Percentiles rank a stretch among this genome's conserved stretches.
phyloP scores from a whole-genome alignment of 768 basidiomycete species.

The Rhodotorula babjevae region DNA sequence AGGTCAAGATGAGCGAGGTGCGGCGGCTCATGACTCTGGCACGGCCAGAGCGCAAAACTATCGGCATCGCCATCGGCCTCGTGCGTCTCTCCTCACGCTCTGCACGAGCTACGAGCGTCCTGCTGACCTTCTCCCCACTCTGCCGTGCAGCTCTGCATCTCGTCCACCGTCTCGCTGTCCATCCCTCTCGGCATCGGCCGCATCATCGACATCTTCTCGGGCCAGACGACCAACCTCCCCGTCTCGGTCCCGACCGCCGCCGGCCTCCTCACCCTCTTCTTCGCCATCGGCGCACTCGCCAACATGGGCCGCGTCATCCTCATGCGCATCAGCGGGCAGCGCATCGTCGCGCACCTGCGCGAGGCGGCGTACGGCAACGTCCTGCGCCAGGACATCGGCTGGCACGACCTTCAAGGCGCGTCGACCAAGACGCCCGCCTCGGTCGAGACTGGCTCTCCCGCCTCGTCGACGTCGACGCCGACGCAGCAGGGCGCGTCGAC shows the following conservation, averaged over 20 bases:
- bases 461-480: too few species aligned
- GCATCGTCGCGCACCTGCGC: slow-evolving; percentile 82
- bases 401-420: slow-evolving; percentile 38
- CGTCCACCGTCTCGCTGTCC: slow-evolving; percentile 83
- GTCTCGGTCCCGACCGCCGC: slow-evolving; percentile 77
- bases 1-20: slow-evolving; percentile 34
- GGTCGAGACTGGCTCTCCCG: neutral
- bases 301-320: slow-evolving; percentile 77
- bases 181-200: slow-evolving; percentile 89
- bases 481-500: too few species aligned
- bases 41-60: slow-evolving; percentile 71
- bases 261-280: slow-evolving; percentile 63
- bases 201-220: slow-evolving; percentile 80
- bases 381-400: slow-evolving; percentile 34
- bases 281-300: slow-evolving; percentile 79
- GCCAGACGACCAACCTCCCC: slow-evolving; percentile 57
- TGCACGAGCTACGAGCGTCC: too few species aligned
- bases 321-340: slow-evolving; percentile 83
- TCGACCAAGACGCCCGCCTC: slow-evolving; percentile 10
- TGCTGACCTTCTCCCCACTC: neutral
- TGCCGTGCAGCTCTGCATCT: slow-evolving; percentile 62
- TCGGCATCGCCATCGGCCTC: slow-evolving; percentile 66
- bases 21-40: slow-evolving; percentile 62
- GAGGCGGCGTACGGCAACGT: slow-evolving; percentile 70
- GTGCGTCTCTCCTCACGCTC: slow-evolving; percentile 42